Evolutionary conservation across 169 alveolate species (phyloP).

Genomic region (Cryptosporidium muris): DNA sequence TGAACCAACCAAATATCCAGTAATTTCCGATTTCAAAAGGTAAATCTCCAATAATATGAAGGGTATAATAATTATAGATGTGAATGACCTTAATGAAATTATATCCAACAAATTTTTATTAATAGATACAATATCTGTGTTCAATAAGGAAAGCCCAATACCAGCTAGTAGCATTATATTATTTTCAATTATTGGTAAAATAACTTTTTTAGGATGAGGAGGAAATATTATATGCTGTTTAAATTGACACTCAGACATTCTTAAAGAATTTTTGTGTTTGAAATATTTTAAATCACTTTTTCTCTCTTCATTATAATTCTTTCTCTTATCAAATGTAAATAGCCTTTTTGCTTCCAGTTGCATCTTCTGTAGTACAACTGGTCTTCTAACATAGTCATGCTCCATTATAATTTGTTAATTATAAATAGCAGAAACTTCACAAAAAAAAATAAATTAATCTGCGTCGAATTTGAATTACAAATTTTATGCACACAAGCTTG

Average conservation of each 20-base stretch:
- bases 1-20: not conserved
- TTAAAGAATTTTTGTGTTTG: slow-evolving; percentile 31
- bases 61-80: slow-evolving; percentile 2
- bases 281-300: not conserved
- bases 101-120: slow-evolving; percentile 53
- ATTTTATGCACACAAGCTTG: not conserved
- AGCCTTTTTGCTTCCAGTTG: slow-evolving; percentile 50
- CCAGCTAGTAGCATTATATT: slow-evolving; percentile 32
- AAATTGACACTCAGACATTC: not conserved
- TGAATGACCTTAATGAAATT: slow-evolving; percentile 26
- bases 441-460: not conserved
- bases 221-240: slow-evolving; percentile 23
- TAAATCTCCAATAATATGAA: slow-evolving; percentile 25
- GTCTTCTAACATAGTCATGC: slow-evolving; percentile 8
- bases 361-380: slow-evolving; percentile 51
- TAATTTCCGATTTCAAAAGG: slow-evolving; percentile 24
- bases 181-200: slow-evolving; percentile 54
- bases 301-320: slow-evolving; percentile 40
- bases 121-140: slow-evolving; percentile 14
- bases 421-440: not conserved
- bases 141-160: slow-evolving; percentile 24
- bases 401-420: not conserved
- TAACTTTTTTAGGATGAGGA: slow-evolving; percentile 56
- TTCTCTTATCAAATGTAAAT: slow-evolving; percentile 44
- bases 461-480: not conserved